Percentiles rank a stretch among this genome's conserved stretches.
Conservation (phyloP, 2,329 filamentous ascomycete species). For the Diaporthe capsici region DNA sequence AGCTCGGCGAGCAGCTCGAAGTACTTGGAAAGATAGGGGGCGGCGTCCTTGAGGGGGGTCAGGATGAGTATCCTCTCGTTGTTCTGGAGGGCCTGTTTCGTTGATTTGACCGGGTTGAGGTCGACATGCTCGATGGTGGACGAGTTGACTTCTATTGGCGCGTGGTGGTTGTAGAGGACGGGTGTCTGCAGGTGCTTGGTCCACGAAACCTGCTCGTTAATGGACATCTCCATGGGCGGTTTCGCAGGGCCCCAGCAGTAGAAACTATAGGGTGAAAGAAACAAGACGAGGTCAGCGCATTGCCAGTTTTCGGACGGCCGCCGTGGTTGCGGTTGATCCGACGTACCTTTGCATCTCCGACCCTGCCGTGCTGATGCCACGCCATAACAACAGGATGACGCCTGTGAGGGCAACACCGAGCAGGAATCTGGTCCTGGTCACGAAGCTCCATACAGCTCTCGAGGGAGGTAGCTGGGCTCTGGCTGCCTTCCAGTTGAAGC, state of each 20-base stretch:
- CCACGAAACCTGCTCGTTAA: constrained; percentile 93
- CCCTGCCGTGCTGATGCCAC: constrained; percentile 83
- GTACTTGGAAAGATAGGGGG: constrained; percentile 85
- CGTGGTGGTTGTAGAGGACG: constrained; percentile 96
- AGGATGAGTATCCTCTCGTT: constrained; percentile 91
- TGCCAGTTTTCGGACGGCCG: neutral
- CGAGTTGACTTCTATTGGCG: constrained; percentile 86
- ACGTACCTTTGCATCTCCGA: constrained; percentile 91
- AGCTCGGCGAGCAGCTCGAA: constrained; percentile 93
- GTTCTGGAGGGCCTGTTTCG: constrained; percentile 81
- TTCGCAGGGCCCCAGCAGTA: constrained; percentile 97
- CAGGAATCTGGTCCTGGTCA: constrained; percentile 85
- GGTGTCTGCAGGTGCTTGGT: constrained; percentile 90
- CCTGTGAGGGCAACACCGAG: constrained; percentile 79
- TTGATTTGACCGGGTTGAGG: constrained; percentile 88
- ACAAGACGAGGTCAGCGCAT: constrained; percentile 28
- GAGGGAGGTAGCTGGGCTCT: constrained; percentile 83
- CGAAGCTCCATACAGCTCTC: constrained; percentile 77
- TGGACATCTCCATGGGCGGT: constrained; percentile 94
- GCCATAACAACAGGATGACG: constrained; percentile 87
- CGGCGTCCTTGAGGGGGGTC: constrained; percentile 92
- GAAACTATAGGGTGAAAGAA: constrained; percentile 71
- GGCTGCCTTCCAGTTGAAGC: constrained; percentile 93
- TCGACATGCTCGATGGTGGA: constrained; percentile 84
- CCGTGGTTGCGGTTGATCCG: constrained; percentile 3